A percentile compares a stretch with the other conserved stretches of the same genome.
phyloP scores from a whole-genome alignment of 257 asterid species.

The Ilex asprella region DNA sequence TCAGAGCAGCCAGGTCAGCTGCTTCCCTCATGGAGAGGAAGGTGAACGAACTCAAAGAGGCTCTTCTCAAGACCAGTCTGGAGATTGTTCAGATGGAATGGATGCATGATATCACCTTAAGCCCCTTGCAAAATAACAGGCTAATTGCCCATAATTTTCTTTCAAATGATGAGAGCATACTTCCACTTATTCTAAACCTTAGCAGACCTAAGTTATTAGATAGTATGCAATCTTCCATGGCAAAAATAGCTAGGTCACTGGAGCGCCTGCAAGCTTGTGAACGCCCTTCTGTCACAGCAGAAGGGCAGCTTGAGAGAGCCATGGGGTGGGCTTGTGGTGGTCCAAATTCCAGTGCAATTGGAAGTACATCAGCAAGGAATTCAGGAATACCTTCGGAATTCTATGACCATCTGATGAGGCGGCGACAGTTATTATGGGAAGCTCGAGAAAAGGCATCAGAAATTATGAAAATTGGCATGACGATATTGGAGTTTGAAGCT shows the following conservation, averaged over 20 bases:
- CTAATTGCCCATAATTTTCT: slow-evolving; percentile 55
- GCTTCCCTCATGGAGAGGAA: slow-evolving; percentile 75
- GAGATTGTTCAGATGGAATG: slow-evolving; percentile 89
- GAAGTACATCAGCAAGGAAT: slow-evolving; percentile 51
- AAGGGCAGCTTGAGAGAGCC: slow-evolving; percentile 99
- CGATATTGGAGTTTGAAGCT: slow-evolving; percentile 85
- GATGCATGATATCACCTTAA: slow-evolving; percentile 61
- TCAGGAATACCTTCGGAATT: slow-evolving; percentile 85
- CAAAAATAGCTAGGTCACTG: slow-evolving; percentile 63
- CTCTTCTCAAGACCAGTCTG: slow-evolving; percentile 67
- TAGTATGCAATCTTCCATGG: slow-evolving; percentile 58
- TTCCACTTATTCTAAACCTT: slow-evolving; percentile 58
- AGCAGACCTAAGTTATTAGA: slow-evolving; percentile 76
- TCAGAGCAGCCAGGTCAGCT: slow-evolving; percentile 80
- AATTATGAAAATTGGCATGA: slow-evolving; percentile 71
- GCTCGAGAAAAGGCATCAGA: slow-evolving; percentile 76
- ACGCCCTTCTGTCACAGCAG: slow-evolving; percentile 72
- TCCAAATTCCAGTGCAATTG: slow-evolving; percentile 55
- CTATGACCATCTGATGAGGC: slow-evolving; percentile 69
- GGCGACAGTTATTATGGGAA: slow-evolving; percentile 66
- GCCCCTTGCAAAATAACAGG: slow-evolving; percentile 55
- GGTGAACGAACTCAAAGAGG: slow-evolving; percentile 68
- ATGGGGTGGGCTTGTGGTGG: slow-evolving; percentile 99
- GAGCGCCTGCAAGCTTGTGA: slow-evolving; percentile 80
- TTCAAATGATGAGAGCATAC: slow-evolving; percentile 44